A percentile compares a stretch with the other conserved stretches of the same genome.
Conservation (phyloP, 352 stramenopile species). For the Phytophthora quininea region DNA sequence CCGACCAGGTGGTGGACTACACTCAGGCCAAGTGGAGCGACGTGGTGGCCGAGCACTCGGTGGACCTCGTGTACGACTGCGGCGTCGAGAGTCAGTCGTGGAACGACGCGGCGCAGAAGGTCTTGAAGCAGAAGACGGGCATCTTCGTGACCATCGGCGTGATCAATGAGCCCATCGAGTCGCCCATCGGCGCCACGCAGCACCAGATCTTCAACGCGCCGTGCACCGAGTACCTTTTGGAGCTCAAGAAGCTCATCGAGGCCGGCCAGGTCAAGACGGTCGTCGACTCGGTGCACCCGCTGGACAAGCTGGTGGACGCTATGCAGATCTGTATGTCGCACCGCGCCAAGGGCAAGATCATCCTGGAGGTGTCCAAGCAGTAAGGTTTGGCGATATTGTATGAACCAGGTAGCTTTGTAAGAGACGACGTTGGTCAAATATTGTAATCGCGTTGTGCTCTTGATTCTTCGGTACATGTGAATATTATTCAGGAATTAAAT, state of each 20-base stretch:
- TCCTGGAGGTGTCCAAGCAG: constrained; percentile 38
- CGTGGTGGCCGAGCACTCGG: constrained; percentile 22
- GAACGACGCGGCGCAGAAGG: constrained; percentile 27
- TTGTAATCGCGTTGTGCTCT: no score
- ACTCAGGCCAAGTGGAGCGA: constrained; percentile 38
- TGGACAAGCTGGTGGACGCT: constrained; percentile 45
- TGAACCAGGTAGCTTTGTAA: no score
- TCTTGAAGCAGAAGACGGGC: constrained; percentile 32
- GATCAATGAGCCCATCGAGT: constrained; percentile 51
- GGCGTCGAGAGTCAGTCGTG: constrained; percentile 25
- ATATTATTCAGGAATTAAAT: no score
- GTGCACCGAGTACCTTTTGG: constrained; percentile 10
- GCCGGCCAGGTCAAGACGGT: constrained; percentile 25
- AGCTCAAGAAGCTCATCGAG: constrained; percentile 33
- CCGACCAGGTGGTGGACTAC: constrained; percentile 50
- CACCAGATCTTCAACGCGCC: constrained; percentile 29
- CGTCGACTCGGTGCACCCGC: constrained; percentile 42
- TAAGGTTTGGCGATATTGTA: background rate
- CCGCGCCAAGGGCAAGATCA: constrained; percentile 60
- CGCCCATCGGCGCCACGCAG: constrained; percentile 51
- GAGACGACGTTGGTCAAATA: no score
- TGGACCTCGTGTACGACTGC: constrained; percentile 33
- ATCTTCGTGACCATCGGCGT: constrained; percentile 44
- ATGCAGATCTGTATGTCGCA: constrained; percentile 47
- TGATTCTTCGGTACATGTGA: no score